A percentile compares a stretch with the other conserved stretches of the same genome.
Conservation (phyloP, 2,329 filamentous ascomycete genomes). For the Emmonsia crescens region DNA sequence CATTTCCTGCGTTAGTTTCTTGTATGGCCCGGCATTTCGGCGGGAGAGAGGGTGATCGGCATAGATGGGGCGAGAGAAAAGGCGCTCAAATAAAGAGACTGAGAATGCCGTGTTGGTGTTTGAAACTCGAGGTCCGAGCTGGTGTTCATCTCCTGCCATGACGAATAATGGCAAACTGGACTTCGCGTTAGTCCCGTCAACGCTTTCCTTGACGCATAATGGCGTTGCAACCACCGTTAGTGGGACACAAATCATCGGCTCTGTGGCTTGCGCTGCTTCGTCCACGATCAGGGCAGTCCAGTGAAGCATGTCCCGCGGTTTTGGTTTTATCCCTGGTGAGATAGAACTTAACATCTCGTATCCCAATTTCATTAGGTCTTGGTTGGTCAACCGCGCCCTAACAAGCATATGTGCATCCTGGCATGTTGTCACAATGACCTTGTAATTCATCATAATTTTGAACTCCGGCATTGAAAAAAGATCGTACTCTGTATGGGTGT, state of each 20-base stretch:
- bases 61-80: slow-evolving; percentile 29
- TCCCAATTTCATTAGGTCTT: slow-evolving; percentile 29
- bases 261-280: slow-evolving; percentile 38
- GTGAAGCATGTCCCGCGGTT: slow-evolving; percentile 21
- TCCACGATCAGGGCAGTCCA: slow-evolving; percentile 37
- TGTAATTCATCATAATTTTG: slow-evolving; percentile 29
- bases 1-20: slow-evolving; percentile 19
- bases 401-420: slow-evolving; percentile 33
- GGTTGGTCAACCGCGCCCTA: slow-evolving; percentile 34
- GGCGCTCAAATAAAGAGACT: slow-evolving; percentile 33
- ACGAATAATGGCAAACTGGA: slow-evolving; percentile 27
- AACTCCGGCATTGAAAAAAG: slow-evolving; percentile 34
- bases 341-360: slow-evolving; percentile 25
- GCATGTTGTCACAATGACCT: slow-evolving; percentile 35
- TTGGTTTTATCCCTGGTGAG: slow-evolving; percentile 11
- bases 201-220: slow-evolving; percentile 9
- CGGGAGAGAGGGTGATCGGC: slow-evolving; percentile 32
- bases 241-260: slow-evolving; percentile 32
- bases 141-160: slow-evolving; percentile 39
- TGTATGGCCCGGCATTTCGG: slow-evolving; percentile 12
- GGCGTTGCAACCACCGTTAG: slow-evolving; percentile 32
- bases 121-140: slow-evolving; percentile 33
- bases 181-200: not conserved
- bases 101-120: slow-evolving; percentile 24
- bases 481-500: slow-evolving; percentile 30